phyloP scores from a whole-genome alignment of 2,329 filamentous ascomycete genomes.

The Epichloe aotearoae region DNA sequence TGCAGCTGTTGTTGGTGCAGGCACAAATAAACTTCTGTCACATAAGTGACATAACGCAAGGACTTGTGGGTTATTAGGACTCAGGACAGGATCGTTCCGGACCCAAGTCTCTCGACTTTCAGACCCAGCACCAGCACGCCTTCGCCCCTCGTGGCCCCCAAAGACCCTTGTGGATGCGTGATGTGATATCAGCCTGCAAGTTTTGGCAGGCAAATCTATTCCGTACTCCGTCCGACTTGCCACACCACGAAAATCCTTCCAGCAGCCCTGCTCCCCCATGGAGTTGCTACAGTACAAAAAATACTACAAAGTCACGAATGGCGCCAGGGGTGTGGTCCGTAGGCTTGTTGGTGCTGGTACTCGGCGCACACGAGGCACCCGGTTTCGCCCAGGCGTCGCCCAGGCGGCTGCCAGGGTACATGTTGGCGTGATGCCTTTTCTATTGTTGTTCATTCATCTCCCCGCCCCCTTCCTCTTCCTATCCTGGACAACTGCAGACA shows the following conservation, averaged over 20 bases:
- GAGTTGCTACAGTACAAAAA: neutral
- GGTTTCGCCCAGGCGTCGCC: neutral
- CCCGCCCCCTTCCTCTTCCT: neutral
- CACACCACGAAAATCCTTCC: neutral
- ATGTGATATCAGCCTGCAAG: too few relatives aligned
- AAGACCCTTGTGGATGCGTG: too few relatives aligned
- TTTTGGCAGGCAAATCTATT: too few relatives aligned
- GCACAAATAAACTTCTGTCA: too few relatives aligned
- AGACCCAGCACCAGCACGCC: neutral
- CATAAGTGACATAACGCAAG: too few relatives aligned
- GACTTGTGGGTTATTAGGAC: too few relatives aligned
- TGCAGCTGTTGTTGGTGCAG: too few relatives aligned
- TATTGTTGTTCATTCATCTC: neutral
- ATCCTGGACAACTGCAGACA: neutral
- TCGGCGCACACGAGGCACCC: neutral
- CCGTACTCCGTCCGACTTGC: too few relatives aligned
- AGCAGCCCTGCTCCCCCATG: neutral
- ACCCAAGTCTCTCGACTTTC: neutral
- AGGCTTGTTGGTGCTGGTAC: neutral
- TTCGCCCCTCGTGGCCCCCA: too few relatives aligned
- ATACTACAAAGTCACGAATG: neutral
- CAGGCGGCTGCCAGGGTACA: neutral
- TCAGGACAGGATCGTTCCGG: too few relatives aligned
- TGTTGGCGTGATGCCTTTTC: neutral
- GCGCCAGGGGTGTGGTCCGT: neutral